These are phyloP conservation scores for Tetrapisispora fleetii DNA, from an alignment of 805 yeast species.

Conservation along the genomic window DNA sequence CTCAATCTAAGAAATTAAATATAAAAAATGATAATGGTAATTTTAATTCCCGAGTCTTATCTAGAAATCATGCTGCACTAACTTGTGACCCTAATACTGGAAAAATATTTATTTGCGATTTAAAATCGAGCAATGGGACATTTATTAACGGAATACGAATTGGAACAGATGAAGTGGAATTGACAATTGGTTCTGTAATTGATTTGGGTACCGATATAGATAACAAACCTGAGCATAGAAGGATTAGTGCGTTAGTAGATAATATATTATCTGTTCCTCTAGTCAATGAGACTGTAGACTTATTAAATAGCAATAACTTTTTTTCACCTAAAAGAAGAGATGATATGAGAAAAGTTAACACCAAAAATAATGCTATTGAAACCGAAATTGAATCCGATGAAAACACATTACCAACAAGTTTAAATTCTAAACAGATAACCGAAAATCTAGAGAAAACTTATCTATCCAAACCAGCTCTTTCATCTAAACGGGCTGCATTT, in stretches of 20 bases:
- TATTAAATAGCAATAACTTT: neutral
- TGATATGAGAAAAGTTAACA: neutral
- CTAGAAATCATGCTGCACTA: slow-evolving; percentile 84
- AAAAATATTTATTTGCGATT: slow-evolving; percentile 62
- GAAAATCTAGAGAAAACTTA: neutral
- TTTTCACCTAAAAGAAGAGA: neutral
- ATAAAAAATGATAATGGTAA: slow-evolving; percentile 66
- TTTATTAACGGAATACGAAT: slow-evolving; percentile 68
- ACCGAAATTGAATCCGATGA: neutral
- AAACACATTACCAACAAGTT: neutral
- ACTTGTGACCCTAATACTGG: slow-evolving; percentile 55
- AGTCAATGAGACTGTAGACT: slow-evolving; percentile 8
- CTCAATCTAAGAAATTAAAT: slow-evolving; percentile 14
- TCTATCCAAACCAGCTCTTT: neutral
- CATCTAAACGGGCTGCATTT: slow-evolving; percentile 25
- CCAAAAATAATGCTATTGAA: neutral
- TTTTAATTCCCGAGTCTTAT: slow-evolving; percentile 85
- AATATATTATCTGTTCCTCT: slow-evolving; percentile 42
- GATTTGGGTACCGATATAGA: slow-evolving; percentile 80
- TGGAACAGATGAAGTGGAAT: slow-evolving; percentile 40
- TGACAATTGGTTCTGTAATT: slow-evolving; percentile 61
- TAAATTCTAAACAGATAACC: neutral
- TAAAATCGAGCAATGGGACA: slow-evolving; percentile 86
- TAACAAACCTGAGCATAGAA: slow-evolving; percentile 55
- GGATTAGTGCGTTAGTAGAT: slow-evolving; percentile 73